phyloP scores from a whole-genome alignment of 225 moss, liverwort and hornwort genomes.

The Asterella californica region DNA sequence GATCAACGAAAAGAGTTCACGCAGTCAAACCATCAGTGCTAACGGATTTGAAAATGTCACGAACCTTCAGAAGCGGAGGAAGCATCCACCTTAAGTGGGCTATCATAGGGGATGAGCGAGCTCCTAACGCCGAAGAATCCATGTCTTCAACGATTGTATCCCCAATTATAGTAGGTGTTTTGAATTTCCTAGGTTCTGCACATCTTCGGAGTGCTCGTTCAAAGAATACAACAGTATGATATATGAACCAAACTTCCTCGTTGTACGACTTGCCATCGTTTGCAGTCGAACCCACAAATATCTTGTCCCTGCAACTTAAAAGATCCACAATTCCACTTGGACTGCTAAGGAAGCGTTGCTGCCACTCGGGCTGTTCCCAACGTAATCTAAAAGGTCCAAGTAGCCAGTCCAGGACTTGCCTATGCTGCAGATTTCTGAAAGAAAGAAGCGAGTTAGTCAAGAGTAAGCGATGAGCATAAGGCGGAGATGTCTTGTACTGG shows the following conservation, averaged over 20 bases:
- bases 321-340: slow-evolving; percentile 66
- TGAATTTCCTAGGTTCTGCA: slow-evolving; percentile 58
- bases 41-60: not conserved
- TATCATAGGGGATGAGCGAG: slow-evolving; percentile 55
- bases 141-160: slow-evolving; percentile 49
- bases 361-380: slow-evolving; percentile 87
- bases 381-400: slow-evolving; percentile 71
- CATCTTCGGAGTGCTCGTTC: slow-evolving; percentile 88
- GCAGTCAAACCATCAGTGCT: no score
- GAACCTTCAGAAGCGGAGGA: slow-evolving; percentile 78
- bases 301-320: slow-evolving; percentile 42
- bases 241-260: slow-evolving; percentile 93
- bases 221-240: slow-evolving; percentile 86
- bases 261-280: slow-evolving; percentile 40
- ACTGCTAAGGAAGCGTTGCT: slow-evolving; percentile 66
- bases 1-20: no score
- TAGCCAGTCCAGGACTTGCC: slow-evolving; percentile 83
- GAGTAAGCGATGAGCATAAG: not conserved
- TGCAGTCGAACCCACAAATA: slow-evolving; percentile 26
- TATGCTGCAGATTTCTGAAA: slow-evolving; percentile 68
- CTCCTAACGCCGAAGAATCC: slow-evolving; percentile 50
- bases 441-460: not conserved
- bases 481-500: not conserved
- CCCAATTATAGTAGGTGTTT: slow-evolving; percentile 28
- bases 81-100: slow-evolving; percentile 78